Percentiles rank a stretch among this genome's conserved stretches.
Evolutionary conservation across 768 basidiomycete species (phyloP).

Genomic region (Pholiota microspora): DNA sequence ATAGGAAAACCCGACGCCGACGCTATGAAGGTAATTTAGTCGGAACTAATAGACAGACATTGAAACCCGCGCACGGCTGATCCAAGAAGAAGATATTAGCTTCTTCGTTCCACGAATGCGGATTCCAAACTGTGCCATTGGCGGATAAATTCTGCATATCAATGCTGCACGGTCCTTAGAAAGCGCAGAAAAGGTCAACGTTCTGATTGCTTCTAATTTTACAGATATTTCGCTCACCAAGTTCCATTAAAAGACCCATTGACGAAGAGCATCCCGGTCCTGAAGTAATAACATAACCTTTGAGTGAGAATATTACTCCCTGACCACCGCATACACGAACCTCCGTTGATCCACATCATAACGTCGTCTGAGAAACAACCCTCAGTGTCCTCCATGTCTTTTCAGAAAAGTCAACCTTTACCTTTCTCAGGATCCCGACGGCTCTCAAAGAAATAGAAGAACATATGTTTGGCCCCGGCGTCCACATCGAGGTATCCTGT

Average conservation of each 20-base stretch:
- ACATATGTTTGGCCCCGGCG: conserved; percentile 57
- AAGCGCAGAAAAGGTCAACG: neutral
- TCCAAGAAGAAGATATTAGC: conserved; percentile 73
- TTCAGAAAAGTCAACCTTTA: conserved; percentile 28
- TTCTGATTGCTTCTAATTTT: neutral
- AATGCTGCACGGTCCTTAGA: conserved; percentile 43
- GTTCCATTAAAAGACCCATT: conserved; percentile 69
- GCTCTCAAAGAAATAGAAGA: conserved; percentile 79
- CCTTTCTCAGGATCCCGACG: conserved; percentile 54
- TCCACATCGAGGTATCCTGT: conserved; percentile 42
- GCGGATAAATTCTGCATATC: conserved; percentile 52
- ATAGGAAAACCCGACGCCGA: conserved; percentile 72
- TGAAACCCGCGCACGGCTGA: conserved; percentile 42
- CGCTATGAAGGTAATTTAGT: conserved; percentile 30
- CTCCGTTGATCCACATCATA: conserved; percentile 73
- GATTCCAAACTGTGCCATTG: conserved; percentile 64
- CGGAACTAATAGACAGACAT: neutral
- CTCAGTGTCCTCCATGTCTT: neutral
- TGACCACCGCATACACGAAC: conserved; percentile 18
- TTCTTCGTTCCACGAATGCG: conserved; percentile 62
- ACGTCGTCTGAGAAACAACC: conserved; percentile 47
- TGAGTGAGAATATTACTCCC: conserved; percentile 8
- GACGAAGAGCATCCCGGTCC: conserved; percentile 57
- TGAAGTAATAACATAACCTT: conserved; percentile 18
- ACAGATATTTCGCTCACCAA: conserved; percentile 39